phyloP scores from a whole-genome alignment of 371 early-diverging fungal species.

The Mortierella sp. region DNA sequence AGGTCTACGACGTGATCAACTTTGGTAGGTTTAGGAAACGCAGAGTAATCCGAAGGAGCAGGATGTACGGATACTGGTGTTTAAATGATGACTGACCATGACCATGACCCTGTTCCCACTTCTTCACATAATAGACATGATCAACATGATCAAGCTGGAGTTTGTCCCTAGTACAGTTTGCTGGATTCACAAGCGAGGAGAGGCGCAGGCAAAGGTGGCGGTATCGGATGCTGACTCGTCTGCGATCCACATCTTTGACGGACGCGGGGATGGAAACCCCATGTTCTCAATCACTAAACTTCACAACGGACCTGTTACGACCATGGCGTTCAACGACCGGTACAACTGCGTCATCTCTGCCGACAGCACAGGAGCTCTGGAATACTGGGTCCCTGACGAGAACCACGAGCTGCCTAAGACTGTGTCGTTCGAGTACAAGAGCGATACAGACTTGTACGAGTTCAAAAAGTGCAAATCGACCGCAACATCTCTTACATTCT shows the following conservation, averaged over 20 bases:
- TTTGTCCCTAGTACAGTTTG: slow-evolving; percentile 84
- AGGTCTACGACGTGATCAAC: slow-evolving; percentile 95
- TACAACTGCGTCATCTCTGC: slow-evolving; percentile 87
- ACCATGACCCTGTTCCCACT: background rate
- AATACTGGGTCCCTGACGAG: slow-evolving; percentile 91
- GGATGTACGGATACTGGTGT: background rate
- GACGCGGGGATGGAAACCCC: slow-evolving; percentile 75
- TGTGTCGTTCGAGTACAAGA: slow-evolving; percentile 85
- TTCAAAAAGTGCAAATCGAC: slow-evolving; percentile 83
- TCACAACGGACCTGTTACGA: slow-evolving; percentile 82
- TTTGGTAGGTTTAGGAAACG: slow-evolving; percentile 73
- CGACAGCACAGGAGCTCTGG: slow-evolving; percentile 90
- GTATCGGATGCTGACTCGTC: slow-evolving; percentile 84
- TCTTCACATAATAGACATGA: slow-evolving; percentile 83
- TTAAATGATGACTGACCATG: background rate
- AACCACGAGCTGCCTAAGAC: slow-evolving; percentile 74
- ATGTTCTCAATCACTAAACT: slow-evolving; percentile 74
- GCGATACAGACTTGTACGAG: slow-evolving; percentile 95
- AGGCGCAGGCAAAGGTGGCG: slow-evolving; percentile 85
- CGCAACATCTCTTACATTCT: slow-evolving; percentile 86
- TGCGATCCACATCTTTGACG: slow-evolving; percentile 87
- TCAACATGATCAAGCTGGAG: slow-evolving; percentile 89
- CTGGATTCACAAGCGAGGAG: slow-evolving; percentile 89
- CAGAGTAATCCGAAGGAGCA: background rate
- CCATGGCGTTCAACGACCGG: slow-evolving; percentile 84